Base-by-base conservation (phyloP, 495 filamentous ascomycete species). In the Penicillium lividum region DNA sequence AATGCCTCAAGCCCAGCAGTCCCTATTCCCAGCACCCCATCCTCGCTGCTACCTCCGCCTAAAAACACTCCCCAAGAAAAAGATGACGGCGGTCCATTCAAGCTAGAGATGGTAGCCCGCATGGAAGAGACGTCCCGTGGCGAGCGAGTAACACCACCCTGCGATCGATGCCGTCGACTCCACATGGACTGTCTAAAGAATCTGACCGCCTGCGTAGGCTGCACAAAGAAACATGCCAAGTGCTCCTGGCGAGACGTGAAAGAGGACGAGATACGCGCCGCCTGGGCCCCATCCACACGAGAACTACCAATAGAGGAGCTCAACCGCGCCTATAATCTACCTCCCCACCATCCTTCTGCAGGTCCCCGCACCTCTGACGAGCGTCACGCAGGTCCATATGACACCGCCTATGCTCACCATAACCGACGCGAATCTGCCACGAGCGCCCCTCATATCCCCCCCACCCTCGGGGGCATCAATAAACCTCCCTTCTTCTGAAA, bases 201-300 rank as follows among this genome's bases (percentile, higher is more conserved):
- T 57, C 75, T 92, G 34, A 93, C 90, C 0, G 89, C 91, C 25
- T 96, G 91, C 68, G 82, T 89, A 70, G 90, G 89, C 36, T 96
- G 91, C 71, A 94, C 91, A 2, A 90, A 89, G 70, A 93, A 93
- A 71, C 91, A 94, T 66, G 89, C 89, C 13, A 92, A 89, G 59
- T 96, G 91, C 69, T 84, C 82, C 25, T 96, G 91, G 91, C 86
- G 84, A 58, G 84, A 87, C 54, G 81, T 93, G 48, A 86, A 83
- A 38, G 85, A 91, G 47, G 84, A 86, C 0, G 91, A 94, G 65
- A 60, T 91, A 8, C 71, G 59, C 9, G 74, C 78, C 15, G 58
- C 66, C 29, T 72, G 62, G 29, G 48, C 62, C 4, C 9, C 8
- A 34, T 51, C 52, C 15, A 25, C 58, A 6, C 59, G 59, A 33